Evolutionary conservation across 495 filamentous ascomycete species (phyloP).

Genomic region (Usnea hakonensis): DNA sequence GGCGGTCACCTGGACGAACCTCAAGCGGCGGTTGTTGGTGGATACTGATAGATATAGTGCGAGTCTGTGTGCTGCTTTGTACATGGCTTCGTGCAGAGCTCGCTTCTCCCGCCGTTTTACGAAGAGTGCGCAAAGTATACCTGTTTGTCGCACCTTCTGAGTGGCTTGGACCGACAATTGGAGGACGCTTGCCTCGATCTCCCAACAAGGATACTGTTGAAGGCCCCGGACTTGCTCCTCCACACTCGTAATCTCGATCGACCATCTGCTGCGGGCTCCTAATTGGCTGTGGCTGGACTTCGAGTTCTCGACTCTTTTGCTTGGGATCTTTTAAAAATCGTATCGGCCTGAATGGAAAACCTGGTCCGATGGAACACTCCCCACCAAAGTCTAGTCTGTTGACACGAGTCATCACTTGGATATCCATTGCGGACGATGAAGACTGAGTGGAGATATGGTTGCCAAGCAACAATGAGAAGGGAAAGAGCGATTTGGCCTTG

Average conservation of each 20-base stretch:
- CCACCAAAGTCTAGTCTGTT: background rate
- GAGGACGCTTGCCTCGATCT: background rate
- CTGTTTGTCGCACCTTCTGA: background rate
- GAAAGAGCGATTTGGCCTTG: background rate
- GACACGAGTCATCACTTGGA: background rate
- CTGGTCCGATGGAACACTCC: background rate
- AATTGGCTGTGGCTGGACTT: background rate
- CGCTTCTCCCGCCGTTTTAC: background rate
- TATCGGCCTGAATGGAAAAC: background rate
- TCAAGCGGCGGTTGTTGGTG: slow-evolving; percentile 13
- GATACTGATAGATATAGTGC: slow-evolving; percentile 5
- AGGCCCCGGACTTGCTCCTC: background rate
- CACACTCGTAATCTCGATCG: background rate
- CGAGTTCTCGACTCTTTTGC: background rate
- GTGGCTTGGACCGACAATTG: background rate
- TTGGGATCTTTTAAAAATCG: background rate
- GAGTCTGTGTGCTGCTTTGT: background rate
- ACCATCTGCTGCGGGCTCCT: slow-evolving; percentile 2
- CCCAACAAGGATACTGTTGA: background rate
- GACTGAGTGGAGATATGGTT: background rate
- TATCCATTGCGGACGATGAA: slow-evolving; percentile 2
- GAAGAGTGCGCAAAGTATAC: background rate
- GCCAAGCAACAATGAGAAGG: slow-evolving; percentile 3
- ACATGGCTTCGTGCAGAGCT: background rate
- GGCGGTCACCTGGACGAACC: background rate